Conservation (phyloP, 192 early-diverging fungal genomes). For the Allomyces macrogynus region DNA sequence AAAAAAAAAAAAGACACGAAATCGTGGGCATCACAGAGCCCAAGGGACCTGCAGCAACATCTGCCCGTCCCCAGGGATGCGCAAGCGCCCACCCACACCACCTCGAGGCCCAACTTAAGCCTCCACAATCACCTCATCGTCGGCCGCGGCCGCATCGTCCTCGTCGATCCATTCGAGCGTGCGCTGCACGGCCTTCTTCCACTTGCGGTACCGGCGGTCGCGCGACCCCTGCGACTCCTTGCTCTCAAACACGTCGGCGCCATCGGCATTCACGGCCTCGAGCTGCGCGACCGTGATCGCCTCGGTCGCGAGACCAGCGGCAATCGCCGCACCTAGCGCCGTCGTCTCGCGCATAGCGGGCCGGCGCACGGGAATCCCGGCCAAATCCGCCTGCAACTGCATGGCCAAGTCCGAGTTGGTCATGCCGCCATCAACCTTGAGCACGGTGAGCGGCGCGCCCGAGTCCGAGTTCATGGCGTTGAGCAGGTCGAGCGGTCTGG, state of each 20-base stretch:
- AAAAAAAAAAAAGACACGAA: no score
- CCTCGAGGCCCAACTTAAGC: no score
- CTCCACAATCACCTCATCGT: conserved; percentile 1
- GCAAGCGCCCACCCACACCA: no score
- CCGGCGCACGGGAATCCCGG: conserved; percentile 55
- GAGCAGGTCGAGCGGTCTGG: conserved; percentile 68
- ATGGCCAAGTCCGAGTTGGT: conserved; percentile 75
- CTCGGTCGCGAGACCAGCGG: conserved; percentile 56
- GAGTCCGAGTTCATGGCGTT: conserved; percentile 75
- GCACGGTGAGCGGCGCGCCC: conserved; percentile 36
- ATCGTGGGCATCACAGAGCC: no score
- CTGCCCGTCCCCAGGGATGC: no score
- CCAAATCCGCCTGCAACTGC: conserved; percentile 78
- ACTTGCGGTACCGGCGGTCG: conserved; percentile 32
- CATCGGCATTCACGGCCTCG: conserved; percentile 26
- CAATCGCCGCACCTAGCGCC: conserved; percentile 76
- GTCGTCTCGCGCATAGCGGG: conserved; percentile 82
- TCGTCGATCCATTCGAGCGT: conserved; percentile 30
- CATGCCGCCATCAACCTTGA: conserved; percentile 85
- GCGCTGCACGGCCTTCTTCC: conserved; percentile 58
- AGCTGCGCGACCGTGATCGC: conserved; percentile 30
- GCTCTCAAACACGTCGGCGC: conserved; percentile 22
- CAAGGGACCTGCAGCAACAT: no score
- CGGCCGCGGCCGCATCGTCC: conserved; percentile 3
- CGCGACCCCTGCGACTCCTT: conserved; percentile 30